Conservation (phyloP, 108 stramenopile genomes). For the Pseudonitzschia multiseries region DNA sequence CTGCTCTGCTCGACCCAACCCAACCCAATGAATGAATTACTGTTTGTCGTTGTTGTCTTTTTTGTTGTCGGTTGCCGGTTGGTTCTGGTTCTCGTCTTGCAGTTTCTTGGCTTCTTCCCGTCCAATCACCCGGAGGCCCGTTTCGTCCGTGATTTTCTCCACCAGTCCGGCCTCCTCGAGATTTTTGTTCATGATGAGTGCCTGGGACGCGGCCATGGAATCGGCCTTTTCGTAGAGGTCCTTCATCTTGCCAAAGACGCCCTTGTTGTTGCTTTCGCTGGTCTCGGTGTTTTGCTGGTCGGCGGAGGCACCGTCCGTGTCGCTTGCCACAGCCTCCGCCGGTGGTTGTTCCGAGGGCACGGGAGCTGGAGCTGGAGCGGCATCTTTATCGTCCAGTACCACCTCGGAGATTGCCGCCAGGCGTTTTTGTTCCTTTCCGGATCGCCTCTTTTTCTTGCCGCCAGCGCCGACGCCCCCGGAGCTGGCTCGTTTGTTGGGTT, state of each 20-base stretch:
- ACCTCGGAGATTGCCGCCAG: constrained; percentile 71
- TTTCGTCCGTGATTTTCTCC: constrained; percentile 89
- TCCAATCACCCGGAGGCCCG: constrained; percentile 78
- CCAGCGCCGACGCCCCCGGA: constrained; percentile 18
- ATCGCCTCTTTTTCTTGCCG: constrained; percentile 48
- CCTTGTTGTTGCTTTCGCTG: constrained; percentile 14
- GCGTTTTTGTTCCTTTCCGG: constrained; percentile 67
- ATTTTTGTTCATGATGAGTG: constrained; percentile 83
- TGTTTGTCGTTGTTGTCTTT: neutral
- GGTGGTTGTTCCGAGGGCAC: constrained; percentile 18
- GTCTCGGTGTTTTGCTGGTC: neutral
- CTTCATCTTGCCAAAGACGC: constrained; percentile 63
- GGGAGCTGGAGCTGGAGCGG: neutral
- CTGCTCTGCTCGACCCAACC: too few species aligned
- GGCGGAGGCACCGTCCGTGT: constrained; percentile 13
- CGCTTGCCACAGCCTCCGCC: neutral
- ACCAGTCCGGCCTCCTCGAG: constrained; percentile 81
- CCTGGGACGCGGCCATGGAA: constrained; percentile 82
- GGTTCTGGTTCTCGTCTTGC: too few species aligned
- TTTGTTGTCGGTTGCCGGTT: too few species aligned
- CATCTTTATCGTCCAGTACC: constrained; percentile 36
- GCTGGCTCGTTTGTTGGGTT: constrained; percentile 2
- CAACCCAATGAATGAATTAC: too few species aligned
- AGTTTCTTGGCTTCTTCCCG: constrained; percentile 56
- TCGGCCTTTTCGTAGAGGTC: constrained; percentile 81